Evolutionary conservation across 2,329 filamentous ascomycete species (phyloP), one percentile per base, ranked within the genome.

Genomic region (Cercospora janseana): DNA sequence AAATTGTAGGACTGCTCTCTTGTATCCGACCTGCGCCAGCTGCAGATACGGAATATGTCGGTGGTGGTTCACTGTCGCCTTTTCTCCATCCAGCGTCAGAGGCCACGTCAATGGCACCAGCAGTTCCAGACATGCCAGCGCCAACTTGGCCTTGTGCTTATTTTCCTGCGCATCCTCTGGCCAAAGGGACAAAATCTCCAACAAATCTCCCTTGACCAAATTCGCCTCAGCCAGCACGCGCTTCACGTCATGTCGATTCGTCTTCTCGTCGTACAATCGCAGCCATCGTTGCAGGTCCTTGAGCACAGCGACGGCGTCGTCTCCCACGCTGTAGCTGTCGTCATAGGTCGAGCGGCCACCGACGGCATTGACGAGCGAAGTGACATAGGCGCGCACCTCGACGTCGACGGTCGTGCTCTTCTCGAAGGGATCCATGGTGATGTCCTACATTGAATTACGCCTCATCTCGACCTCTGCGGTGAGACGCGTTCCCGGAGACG

Each of bases 251-350:
- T 95, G 86, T 59, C 92, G 86, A 67, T 95, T 94, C 58, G 86
- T 83, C 68, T 94, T 94, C 67, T 95, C 88, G 52, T 67, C 64
- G 62, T 67, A 65, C 56, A 95, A 82, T 61, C 89, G 90, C 60
- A 98, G 79, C 93, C 93, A 98, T 80, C 86, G 86, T 66, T 93
- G 92, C 47, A 98, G 79, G 71, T 98, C 93, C 56, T 92, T 90
- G 50, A 98, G 77, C 64, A 91, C 93, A 51, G 93, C 88, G 53
- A 95, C 76, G 9, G 91, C 92, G 66, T 96, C 92, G 70, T 97
- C 92, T 70, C 93, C 93, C 27, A 97, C 82, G 34, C 88, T 79
- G 69, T 98, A 98, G 64, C 79, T 59, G 45, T 64, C 62, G 48
- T 65, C 65, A 56, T 59, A 57, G 9, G 60, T 65, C 16, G 60